Evolutionary conservation across 2,329 filamentous ascomycete species (phyloP).

Genomic region (Apiospora sp.): DNA sequence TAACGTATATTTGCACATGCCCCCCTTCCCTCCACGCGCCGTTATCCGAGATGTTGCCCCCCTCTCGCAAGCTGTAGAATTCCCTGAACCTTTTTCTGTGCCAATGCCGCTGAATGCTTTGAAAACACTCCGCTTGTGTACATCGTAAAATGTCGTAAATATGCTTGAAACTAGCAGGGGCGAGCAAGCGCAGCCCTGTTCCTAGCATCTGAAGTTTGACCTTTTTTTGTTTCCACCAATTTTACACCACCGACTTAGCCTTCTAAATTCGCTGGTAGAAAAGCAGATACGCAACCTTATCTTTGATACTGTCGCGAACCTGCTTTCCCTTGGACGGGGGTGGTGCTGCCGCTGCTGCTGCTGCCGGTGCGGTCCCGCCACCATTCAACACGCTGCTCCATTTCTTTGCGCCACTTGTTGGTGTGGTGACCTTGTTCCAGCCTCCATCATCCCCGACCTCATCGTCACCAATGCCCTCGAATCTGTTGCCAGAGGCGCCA

Average conservation of each 20-base stretch:
- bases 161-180: constrained; percentile 8
- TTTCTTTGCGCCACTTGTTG: constrained; percentile 72
- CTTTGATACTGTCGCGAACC: constrained; percentile 73
- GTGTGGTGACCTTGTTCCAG: constrained; percentile 81
- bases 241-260: not conserved
- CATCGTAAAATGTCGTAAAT: constrained; percentile 15
- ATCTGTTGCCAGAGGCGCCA: constrained; percentile 71
- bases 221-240: constrained; percentile 14
- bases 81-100: constrained; percentile 20
- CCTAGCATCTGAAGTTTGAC: constrained; percentile 11
- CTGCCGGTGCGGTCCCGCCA: constrained; percentile 58
- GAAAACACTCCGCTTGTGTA: constrained; percentile 5
- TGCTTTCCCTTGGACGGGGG: constrained; percentile 62
- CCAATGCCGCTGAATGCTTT: constrained; percentile 11
- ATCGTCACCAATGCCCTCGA: constrained; percentile 73
- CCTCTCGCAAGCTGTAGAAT: constrained; percentile 20
- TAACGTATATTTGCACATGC: not conserved
- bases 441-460: constrained; percentile 72
- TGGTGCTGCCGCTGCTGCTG: constrained; percentile 33
- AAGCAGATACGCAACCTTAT: constrained; percentile 95
- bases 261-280: constrained; percentile 83
- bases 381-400: constrained; percentile 82
- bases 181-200: not conserved
- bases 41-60: constrained; percentile 8
- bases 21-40: not conserved